A percentile compares a stretch with the other conserved stretches of the same genome.
Conservation (phyloP, 805 yeast genomes). For the Spathaspora gorwiae region DNA sequence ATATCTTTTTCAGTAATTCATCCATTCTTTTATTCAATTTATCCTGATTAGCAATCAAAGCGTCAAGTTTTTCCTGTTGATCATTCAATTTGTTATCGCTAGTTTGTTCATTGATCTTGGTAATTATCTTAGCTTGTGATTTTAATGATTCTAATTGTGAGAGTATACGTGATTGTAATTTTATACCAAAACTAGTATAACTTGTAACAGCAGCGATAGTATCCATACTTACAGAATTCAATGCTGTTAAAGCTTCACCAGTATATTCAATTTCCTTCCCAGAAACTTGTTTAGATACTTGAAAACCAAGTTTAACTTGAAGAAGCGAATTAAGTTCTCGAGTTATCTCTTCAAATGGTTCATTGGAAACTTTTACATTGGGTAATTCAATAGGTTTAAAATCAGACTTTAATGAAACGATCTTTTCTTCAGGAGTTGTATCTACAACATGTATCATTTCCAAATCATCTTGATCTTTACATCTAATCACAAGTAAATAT, state of each 20-base stretch:
- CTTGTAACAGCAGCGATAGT: conserved; percentile 12
- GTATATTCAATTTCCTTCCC: not conserved
- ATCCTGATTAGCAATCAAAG: conserved; percentile 17
- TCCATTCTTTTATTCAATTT: conserved; percentile 16
- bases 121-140: conserved; percentile 13
- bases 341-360: conserved; percentile 15
- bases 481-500: conserved; percentile 16
- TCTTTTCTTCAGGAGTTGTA: conserved; percentile 1
- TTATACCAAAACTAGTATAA: conserved; percentile 14
- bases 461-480: conserved; percentile 7
- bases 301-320: not conserved
- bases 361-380: not conserved
- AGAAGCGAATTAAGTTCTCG: conserved; percentile 11
- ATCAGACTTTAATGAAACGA: not conserved
- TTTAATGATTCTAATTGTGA: conserved; percentile 22
- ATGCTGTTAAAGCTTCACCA: conserved; percentile 4
- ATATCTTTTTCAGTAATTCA: conserved; percentile 18
- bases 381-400: not conserved
- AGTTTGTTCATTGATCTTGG: conserved; percentile 1
- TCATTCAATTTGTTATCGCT: not conserved
- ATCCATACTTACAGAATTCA: conserved; percentile 17
- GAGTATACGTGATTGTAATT: conserved; percentile 15
- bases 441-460: conserved; percentile 12
- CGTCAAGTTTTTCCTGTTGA: conserved; percentile 9
- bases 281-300: not conserved